Conservation (phyloP, 345 rosid genomes). For the Brassica juncea region DNA sequence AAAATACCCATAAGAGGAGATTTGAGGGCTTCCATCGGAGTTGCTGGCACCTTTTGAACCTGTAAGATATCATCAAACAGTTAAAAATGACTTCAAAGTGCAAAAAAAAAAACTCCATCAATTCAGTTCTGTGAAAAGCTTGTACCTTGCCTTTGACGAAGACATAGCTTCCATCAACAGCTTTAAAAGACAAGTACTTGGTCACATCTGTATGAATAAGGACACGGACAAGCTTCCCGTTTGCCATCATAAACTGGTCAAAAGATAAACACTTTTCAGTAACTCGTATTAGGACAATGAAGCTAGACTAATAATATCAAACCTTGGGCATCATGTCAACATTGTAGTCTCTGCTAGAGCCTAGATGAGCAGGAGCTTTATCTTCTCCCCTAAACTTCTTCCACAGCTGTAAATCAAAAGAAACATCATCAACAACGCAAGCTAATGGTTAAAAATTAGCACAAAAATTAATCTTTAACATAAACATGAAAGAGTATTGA, state of each 20-base stretch:
- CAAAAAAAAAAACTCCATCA: not conserved
- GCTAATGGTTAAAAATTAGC: not conserved
- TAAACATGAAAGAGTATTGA: slow-evolving; percentile 18
- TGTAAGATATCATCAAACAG: slow-evolving; percentile 28
- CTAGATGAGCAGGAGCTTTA: slow-evolving; percentile 87
- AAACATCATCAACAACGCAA: slow-evolving; percentile 4
- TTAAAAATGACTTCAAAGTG: not conserved
- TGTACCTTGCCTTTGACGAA: slow-evolving; percentile 89
- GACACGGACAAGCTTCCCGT: slow-evolving; percentile 96
- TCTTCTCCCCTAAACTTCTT: slow-evolving; percentile 88
- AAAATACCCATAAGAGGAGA: slow-evolving; percentile 98
- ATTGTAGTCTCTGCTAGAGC: slow-evolving; percentile 93
- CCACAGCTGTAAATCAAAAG: slow-evolving; percentile 70
- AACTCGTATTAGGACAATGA: not conserved
- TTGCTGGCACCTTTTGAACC: slow-evolving; percentile 98
- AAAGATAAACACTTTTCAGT: not conserved
- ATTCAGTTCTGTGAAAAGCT: not conserved
- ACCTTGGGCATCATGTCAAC: slow-evolving; percentile 99
- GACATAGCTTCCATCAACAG: slow-evolving; percentile 97
- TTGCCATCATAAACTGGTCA: slow-evolving; percentile 92
- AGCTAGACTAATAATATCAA: not conserved
- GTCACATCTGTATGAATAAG: slow-evolving; percentile 96
- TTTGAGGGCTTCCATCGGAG: slow-evolving; percentile 90
- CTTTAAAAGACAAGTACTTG: slow-evolving; percentile 87
- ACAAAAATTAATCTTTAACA: not conserved